These are phyloP conservation scores for Leccinum boreale DNA, from an alignment of 768 basidiomycete species.

Conservation along the genomic window DNA sequence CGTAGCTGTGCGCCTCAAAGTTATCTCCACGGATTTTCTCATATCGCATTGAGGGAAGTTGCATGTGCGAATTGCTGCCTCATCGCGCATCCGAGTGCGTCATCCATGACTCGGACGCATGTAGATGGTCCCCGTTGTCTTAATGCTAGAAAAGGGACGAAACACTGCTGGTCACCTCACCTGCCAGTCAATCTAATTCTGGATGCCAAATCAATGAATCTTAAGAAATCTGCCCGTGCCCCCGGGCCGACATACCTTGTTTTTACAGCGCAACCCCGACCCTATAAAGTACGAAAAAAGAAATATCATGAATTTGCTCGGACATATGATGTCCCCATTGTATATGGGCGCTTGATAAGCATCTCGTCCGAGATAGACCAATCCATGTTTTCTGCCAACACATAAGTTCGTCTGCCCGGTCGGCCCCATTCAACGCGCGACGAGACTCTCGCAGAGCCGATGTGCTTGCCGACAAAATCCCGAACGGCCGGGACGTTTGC, in stretches of 20 bases:
- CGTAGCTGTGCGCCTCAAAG: background rate
- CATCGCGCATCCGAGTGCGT: background rate
- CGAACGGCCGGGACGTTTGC: background rate
- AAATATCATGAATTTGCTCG: background rate
- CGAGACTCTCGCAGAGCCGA: background rate
- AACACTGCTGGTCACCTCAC: background rate
- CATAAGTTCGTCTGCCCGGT: background rate
- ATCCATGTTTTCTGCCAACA: background rate
- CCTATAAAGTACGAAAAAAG: background rate
- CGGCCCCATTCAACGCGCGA: background rate
- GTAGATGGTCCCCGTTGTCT: background rate
- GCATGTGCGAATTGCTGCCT: background rate
- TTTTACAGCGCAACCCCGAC: background rate
- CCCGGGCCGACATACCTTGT: no score
- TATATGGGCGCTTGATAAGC: background rate
- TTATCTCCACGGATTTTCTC: constrained; percentile 2
- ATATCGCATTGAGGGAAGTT: background rate
- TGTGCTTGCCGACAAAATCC: background rate
- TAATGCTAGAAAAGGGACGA: background rate
- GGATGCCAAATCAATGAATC: background rate
- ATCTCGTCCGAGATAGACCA: background rate
- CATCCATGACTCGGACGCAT: background rate
- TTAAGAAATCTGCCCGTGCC: background rate
- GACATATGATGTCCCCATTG: background rate
- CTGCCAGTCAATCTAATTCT: background rate